Conservation (phyloP, 352 stramenopile species). For the Phytophthora tentaculata region DNA sequence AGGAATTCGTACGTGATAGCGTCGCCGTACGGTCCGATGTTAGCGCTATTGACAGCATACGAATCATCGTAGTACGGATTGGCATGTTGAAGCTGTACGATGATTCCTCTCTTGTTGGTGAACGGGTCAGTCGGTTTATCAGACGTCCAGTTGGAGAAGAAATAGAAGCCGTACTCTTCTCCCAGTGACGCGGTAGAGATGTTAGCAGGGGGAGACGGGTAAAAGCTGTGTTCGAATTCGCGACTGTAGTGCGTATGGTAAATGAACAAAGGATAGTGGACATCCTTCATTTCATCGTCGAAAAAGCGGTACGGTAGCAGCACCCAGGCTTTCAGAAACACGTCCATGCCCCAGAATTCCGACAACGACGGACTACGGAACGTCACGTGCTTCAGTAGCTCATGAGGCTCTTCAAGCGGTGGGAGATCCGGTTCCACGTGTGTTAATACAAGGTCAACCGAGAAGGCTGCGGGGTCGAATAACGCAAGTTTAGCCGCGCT, state of each 20-base stretch:
- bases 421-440: slow-evolving; percentile 48
- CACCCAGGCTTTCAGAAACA: slow-evolving; percentile 75
- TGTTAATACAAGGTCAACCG: slow-evolving; percentile 51
- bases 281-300: slow-evolving; percentile 48
- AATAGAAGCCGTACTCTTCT: slow-evolving; percentile 67
- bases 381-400: slow-evolving; percentile 71
- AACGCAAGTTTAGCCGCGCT: slow-evolving; percentile 54
- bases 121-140: slow-evolving; percentile 52
- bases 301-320: slow-evolving; percentile 75
- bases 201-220: slow-evolving; percentile 33
- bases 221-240: slow-evolving; percentile 67
- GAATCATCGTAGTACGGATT: slow-evolving; percentile 87
- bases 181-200: slow-evolving; percentile 31
- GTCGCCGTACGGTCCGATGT: slow-evolving; percentile 76
- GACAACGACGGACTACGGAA: slow-evolving; percentile 70
- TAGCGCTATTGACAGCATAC: slow-evolving; percentile 80
- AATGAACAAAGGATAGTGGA: slow-evolving; percentile 76
- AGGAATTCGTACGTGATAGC: slow-evolving; percentile 82
- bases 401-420: slow-evolving; percentile 45
- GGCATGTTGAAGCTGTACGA: slow-evolving; percentile 79
- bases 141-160: slow-evolving; percentile 81
- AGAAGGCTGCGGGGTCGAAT: slow-evolving; percentile 43
- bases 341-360: slow-evolving; percentile 72
- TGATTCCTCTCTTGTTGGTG: slow-evolving; percentile 68
- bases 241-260: slow-evolving; percentile 82